Conservation (phyloP, 2,329 filamentous ascomycete genomes). For the Aaosphaeria arxii region DNA sequence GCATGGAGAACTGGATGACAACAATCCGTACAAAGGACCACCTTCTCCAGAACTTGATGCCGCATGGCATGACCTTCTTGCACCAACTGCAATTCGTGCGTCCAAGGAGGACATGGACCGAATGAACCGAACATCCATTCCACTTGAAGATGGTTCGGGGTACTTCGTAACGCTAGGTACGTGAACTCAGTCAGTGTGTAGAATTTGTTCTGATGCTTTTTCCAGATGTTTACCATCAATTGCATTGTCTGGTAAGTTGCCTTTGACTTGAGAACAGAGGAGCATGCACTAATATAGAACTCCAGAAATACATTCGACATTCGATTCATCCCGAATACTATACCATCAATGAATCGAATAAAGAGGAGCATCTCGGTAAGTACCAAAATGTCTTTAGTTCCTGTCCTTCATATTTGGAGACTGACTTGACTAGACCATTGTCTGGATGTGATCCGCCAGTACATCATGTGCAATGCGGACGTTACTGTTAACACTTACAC, state of each 20-base stretch:
- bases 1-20: not conserved
- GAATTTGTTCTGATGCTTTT: no score
- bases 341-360: not conserved
- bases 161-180: not conserved
- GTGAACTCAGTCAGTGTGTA: no score
- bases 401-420: no score
- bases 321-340: not conserved
- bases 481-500: not conserved
- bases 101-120: not conserved
- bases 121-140: not conserved
- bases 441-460: not conserved
- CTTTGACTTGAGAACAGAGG: no score
- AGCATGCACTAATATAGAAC: no score
- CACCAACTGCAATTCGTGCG: not conserved
- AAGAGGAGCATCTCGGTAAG: not conserved
- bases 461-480: not conserved
- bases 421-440: not conserved
- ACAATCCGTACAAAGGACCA: not conserved
- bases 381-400: no score
- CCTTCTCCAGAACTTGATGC: not conserved
- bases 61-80: not conserved
- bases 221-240: not conserved
- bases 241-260: not conserved
- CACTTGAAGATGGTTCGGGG: not conserved
- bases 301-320: not conserved